These are phyloP conservation scores for Catharanthus roseus DNA, from an alignment of 257 asterid genomes.

Conservation along the genomic window DNA sequence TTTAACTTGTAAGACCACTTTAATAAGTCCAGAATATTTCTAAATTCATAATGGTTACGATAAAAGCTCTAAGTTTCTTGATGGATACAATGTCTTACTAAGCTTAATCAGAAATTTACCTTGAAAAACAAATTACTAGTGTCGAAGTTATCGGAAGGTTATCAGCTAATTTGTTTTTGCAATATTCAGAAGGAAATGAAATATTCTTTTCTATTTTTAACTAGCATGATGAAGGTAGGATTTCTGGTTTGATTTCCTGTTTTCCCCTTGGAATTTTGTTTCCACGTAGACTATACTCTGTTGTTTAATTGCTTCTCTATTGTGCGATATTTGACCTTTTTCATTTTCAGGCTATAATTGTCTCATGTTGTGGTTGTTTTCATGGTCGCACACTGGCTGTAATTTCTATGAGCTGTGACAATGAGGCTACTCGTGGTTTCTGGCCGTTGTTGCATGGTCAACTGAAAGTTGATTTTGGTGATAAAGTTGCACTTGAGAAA, in stretches of 20 bases:
- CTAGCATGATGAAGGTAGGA: neutral
- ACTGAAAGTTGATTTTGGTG: constrained; percentile 89
- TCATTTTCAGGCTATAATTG: constrained; percentile 72
- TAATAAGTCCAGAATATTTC: neutral
- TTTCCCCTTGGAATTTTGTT: neutral
- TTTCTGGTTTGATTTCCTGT: neutral
- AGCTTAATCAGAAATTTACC: neutral
- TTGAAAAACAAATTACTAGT: neutral
- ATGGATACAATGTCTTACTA: neutral
- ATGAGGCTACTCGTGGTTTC: constrained; percentile 85
- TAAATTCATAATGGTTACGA: neutral
- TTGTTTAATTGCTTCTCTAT: constrained; percentile 2
- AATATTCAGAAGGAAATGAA: too few species aligned
- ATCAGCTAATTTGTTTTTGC: neutral
- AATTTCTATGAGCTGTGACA: constrained; percentile 98
- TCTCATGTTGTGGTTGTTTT: constrained; percentile 97
- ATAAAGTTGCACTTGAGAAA: constrained; percentile 61
- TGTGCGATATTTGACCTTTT: neutral
- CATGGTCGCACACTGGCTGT: constrained; percentile 94
- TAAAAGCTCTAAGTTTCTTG: neutral
- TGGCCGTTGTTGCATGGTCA: constrained; percentile 89
- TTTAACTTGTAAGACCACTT: neutral
- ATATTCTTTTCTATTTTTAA: too few species aligned
- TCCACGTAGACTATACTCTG: neutral
- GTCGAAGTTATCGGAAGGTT: neutral